These are phyloP conservation scores for Ostreobium quekettii DNA, from an alignment of 139 green algal species.

Conservation along the genomic window DNA sequence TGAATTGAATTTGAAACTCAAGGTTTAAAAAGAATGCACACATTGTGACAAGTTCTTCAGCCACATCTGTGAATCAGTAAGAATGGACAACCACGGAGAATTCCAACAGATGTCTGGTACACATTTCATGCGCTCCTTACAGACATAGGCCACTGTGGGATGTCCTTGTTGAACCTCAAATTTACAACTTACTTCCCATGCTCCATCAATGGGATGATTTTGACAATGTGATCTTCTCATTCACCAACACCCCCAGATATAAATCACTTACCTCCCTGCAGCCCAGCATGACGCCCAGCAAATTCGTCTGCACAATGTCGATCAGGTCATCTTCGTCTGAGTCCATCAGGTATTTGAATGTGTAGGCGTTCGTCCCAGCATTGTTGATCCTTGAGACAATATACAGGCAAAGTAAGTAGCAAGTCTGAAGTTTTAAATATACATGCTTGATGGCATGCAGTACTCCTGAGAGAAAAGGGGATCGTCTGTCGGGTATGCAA, in stretches of 20 bases:
- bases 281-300: constrained; percentile 83
- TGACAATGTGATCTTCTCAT: too few species aligned
- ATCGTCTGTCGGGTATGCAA: neutral
- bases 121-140: too few species aligned
- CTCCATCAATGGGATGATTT: too few species aligned
- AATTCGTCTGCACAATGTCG: constrained; percentile 83
- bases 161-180: too few species aligned
- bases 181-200: too few species aligned
- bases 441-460: neutral
- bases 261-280: constrained; percentile 62
- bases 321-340: constrained; percentile 54
- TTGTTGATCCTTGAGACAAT: constrained; percentile 59
- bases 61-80: too few species aligned
- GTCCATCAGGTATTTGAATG: constrained; percentile 61
- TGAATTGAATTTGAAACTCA: too few species aligned
- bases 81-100: too few species aligned
- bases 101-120: too few species aligned
- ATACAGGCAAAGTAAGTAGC: neutral
- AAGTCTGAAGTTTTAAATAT: neutral
- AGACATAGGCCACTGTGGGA: too few species aligned
- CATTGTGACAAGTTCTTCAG: too few species aligned
- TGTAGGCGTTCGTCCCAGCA: constrained; percentile 82
- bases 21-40: too few species aligned
- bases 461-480: neutral
- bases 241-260: neutral